Conservation (phyloP, 106 monocot genomes). For the Apostasia ramifera region DNA sequence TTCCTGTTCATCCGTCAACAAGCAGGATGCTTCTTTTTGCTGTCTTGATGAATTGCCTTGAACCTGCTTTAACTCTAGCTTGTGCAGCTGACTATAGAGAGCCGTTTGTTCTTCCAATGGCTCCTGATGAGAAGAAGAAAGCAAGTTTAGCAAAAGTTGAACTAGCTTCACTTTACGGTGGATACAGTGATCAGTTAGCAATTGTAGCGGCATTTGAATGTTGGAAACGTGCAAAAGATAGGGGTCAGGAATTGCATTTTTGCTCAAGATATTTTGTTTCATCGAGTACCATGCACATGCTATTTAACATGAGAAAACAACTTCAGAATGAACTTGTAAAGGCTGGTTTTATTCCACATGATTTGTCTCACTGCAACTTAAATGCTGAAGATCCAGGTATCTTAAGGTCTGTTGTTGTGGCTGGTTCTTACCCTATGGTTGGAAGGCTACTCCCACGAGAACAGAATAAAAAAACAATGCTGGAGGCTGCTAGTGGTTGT, state of each 20-base stretch:
- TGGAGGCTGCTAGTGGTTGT: slow-evolving; percentile 70
- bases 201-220: slow-evolving; percentile 87
- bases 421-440: slow-evolving; percentile 90
- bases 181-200: slow-evolving; percentile 87
- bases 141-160: slow-evolving; percentile 66
- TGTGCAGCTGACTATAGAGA: slow-evolving; percentile 80
- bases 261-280: slow-evolving; percentile 84
- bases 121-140: slow-evolving; percentile 72
- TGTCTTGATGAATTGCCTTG: slow-evolving; percentile 93
- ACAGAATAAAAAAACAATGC: slow-evolving; percentile 41
- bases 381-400: slow-evolving; percentile 87
- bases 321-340: slow-evolving; percentile 62
- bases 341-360: slow-evolving; percentile 68
- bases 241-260: slow-evolving; percentile 56
- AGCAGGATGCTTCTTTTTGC: slow-evolving; percentile 97
- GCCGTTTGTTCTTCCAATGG: slow-evolving; percentile 81
- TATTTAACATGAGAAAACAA: slow-evolving; percentile 72
- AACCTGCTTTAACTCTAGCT: slow-evolving; percentile 91
- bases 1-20: slow-evolving; percentile 93
- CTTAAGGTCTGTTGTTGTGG: slow-evolving; percentile 67
- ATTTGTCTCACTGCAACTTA: slow-evolving; percentile 53
- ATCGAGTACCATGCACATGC: slow-evolving; percentile 77
- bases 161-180: slow-evolving; percentile 83
- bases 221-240: slow-evolving; percentile 73
- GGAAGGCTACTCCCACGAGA: slow-evolving; percentile 57